Conservation (phyloP, 495 filamentous ascomycete genomes). For the Trichoderma asperelloides region DNA sequence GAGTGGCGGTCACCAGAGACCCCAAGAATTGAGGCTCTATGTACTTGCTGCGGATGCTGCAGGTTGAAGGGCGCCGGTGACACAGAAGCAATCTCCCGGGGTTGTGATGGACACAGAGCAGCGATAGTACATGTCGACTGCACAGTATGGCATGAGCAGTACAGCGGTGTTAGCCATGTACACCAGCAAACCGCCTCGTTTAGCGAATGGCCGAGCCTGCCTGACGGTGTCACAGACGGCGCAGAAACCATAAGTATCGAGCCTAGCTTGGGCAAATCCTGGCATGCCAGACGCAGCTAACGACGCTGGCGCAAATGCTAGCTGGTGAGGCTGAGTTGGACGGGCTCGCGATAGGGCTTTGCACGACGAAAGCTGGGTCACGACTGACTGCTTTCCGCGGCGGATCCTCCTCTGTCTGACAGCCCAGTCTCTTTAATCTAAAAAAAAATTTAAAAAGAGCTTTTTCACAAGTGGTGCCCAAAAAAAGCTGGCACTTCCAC, state of each 20-base stretch:
- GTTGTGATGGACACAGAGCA: neutral
- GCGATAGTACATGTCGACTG: neutral
- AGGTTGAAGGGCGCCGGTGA: neutral
- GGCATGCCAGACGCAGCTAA: neutral
- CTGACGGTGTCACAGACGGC: neutral
- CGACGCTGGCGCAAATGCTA: neutral
- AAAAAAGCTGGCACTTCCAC: neutral
- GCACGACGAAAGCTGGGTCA: neutral
- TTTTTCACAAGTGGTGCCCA: too few species aligned
- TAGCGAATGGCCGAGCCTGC: neutral
- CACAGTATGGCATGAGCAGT: too few species aligned
- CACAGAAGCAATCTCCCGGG: neutral
- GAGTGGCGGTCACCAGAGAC: neutral
- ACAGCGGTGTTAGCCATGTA: too few species aligned
- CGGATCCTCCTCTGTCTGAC: neutral
- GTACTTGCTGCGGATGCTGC: neutral
- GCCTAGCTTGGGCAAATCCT: neutral
- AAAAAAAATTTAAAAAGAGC: too few species aligned
- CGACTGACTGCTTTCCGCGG: neutral
- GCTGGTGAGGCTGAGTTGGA: neutral
- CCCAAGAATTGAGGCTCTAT: slow-evolving; percentile 7
- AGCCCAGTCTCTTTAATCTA: neutral
- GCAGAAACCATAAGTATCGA: neutral
- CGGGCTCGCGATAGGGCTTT: neutral
- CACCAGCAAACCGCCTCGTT: neutral